Evolutionary conservation across 345 rosid species (phyloP), one percentile per base, ranked within the genome.

Genomic region (Draba incana): DNA sequence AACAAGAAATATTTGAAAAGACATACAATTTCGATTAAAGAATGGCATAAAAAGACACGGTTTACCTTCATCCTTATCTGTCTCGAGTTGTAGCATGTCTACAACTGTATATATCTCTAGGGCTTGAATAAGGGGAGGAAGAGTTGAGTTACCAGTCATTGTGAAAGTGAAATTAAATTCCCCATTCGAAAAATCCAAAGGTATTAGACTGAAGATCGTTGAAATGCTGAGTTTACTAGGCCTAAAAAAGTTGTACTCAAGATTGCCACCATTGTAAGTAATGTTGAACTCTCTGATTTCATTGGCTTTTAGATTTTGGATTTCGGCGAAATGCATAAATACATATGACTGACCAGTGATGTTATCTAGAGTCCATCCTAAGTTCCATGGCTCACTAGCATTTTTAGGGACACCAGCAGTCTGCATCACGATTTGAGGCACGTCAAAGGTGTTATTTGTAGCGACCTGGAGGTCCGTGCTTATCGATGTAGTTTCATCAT

Each of bases 301-400:
- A 45, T 54, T 62, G n/a, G 58, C 6, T n/a, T 20, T 16, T 0
- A 55, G 69, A 42, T 37, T 1, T 25, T 45, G 53, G 15, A 84
- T n/a, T 44, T 82, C 86, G 5, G 82, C 80, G 4, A 84, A 82
- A 67, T 84, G 80, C 74, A 83, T 51, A 30, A 65, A 78, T 4
- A 71, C 7, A 42, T 78, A 78, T 8, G 76, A 39, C 8, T 44
- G 43, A 0, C 9, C 16, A 11, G 10, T 24, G 6, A 13, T 5
- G 9, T 76, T 7, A 2, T 8, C 28, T 0, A 28, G 10, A 2
- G 2, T 9, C 47, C 64, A 47, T 16, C 1, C 0, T 8, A 80
- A 8, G 11, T 0, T 1, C 38, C 63, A 4, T 2, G 70, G 23
- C 4, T 8, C 4, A 16, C 60, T 73, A n/a, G 28, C 45, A 44